phyloP scores from a whole-genome alignment of 768 basidiomycete species.

The Lyophyllum semitale region DNA sequence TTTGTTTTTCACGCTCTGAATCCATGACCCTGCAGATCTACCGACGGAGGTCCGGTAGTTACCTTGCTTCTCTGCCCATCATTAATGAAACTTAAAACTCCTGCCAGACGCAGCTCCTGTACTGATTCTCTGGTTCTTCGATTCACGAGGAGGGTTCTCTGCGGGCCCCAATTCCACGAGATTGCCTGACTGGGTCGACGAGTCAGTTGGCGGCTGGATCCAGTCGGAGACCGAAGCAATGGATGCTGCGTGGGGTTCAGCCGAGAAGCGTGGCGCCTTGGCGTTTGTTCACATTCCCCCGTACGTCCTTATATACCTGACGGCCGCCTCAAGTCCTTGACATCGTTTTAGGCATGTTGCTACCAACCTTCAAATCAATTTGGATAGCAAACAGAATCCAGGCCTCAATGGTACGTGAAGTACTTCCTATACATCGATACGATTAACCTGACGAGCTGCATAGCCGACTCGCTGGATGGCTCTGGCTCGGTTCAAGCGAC shows the following conservation, averaged over 20 bases:
- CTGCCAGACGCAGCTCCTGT: conserved; percentile 45
- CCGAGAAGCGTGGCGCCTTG: conserved; percentile 52
- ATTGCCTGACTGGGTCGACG: conserved; percentile 71
- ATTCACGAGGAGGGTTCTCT: conserved; percentile 67
- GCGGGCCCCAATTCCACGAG: conserved; percentile 42
- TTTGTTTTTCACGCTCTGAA: neutral
- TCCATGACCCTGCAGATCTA: conserved; percentile 33
- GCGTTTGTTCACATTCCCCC: conserved; percentile 81
- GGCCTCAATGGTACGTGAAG: conserved; percentile 44
- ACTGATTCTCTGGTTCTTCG: conserved; percentile 77
- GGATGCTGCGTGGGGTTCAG: conserved; percentile 60
- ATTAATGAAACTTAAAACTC: neutral
- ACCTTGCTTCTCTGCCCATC: neutral
- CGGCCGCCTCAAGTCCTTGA: neutral
- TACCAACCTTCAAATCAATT: conserved; percentile 33
- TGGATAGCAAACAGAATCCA: conserved; percentile 39
- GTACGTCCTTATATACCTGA: conserved; percentile 34
- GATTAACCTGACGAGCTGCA: neutral
- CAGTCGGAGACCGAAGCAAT: conserved; percentile 50
- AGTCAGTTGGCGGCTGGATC: conserved; percentile 64
- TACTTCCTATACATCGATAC: neutral
- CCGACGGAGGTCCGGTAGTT: conserved; percentile 31
- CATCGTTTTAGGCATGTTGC: conserved; percentile 33
- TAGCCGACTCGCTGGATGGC: conserved; percentile 53
- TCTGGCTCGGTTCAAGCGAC: conserved; percentile 65